These are phyloP conservation scores for Xylaria flabelliformis DNA, from an alignment of 495 filamentous ascomycete genomes.

Conservation along the genomic window DNA sequence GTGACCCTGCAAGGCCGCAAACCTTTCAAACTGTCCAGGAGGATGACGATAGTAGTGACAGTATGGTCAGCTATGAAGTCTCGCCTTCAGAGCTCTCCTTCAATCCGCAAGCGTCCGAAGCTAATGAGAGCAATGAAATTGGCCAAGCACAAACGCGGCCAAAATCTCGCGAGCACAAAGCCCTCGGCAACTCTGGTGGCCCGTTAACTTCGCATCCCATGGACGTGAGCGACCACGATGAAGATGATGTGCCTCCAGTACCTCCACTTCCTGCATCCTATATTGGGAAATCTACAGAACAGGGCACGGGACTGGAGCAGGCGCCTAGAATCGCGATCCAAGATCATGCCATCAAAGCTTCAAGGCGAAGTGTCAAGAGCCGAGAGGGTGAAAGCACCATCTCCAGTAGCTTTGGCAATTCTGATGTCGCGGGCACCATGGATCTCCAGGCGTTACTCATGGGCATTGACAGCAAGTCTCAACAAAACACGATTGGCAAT, in stretches of 20 bases:
- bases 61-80: slow-evolving; percentile 64
- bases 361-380: slow-evolving; percentile 49
- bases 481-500: slow-evolving; percentile 48
- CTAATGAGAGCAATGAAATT: slow-evolving; percentile 27
- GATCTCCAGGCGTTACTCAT: slow-evolving; percentile 54
- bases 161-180: slow-evolving; percentile 46
- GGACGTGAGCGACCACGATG: slow-evolving; percentile 34
- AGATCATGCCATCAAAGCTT: slow-evolving; percentile 41
- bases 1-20: slow-evolving; percentile 66
- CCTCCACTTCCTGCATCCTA: slow-evolving; percentile 46
- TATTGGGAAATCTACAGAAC: slow-evolving; percentile 32
- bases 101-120: slow-evolving; percentile 43
- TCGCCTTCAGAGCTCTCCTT: slow-evolving; percentile 61
- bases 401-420: slow-evolving; percentile 42
- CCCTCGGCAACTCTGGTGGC: slow-evolving; percentile 43
- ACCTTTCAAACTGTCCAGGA: slow-evolving; percentile 38
- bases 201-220: slow-evolving; percentile 57
- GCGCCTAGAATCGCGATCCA: slow-evolving; percentile 35
- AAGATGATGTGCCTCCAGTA: slow-evolving; percentile 49
- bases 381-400: slow-evolving; percentile 45
- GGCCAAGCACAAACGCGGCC: slow-evolving; percentile 37
- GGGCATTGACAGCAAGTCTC: slow-evolving; percentile 54
- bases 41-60: slow-evolving; percentile 61
- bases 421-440: slow-evolving; percentile 41
- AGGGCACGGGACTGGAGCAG: slow-evolving; percentile 29